These are phyloP conservation scores for Periconia sp. DNA, from an alignment of 2,329 filamentous ascomycete species.

Conservation along the genomic window DNA sequence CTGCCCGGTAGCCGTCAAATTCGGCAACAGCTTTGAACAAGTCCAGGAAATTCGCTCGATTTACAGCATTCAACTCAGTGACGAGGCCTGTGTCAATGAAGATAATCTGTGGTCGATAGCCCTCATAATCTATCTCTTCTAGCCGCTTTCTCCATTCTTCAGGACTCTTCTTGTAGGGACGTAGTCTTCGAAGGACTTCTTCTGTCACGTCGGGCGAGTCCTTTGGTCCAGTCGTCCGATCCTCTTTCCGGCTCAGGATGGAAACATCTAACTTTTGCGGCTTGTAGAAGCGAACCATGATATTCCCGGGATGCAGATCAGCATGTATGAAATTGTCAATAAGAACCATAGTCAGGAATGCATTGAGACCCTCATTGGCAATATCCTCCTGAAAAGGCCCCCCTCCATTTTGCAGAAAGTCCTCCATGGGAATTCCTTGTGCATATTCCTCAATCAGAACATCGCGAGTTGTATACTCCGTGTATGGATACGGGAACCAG, in stretches of 20 bases:
- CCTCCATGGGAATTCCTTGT: constrained; percentile 87
- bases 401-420: constrained; percentile 89
- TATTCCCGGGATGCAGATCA: constrained; percentile 95
- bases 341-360: constrained; percentile 94
- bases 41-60: constrained; percentile 89
- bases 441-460: constrained; percentile 96
- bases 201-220: constrained; percentile 80
- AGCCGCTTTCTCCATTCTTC: constrained; percentile 77
- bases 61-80: constrained; percentile 86
- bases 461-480: constrained; percentile 88
- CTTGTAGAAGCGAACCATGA: constrained; percentile 98
- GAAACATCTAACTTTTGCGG: constrained; percentile 73
- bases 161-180: constrained; percentile 72
- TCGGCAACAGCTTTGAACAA: constrained; percentile 95
- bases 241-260: constrained; percentile 51
- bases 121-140: constrained; percentile 78
- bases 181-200: constrained; percentile 78
- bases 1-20: constrained; percentile 95
- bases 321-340: constrained; percentile 98
- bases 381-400: constrained; percentile 94
- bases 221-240: constrained; percentile 44
- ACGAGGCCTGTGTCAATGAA: constrained; percentile 98
- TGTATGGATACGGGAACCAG: constrained; percentile 96
- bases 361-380: constrained; percentile 91
- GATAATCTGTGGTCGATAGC: constrained; percentile 90